Conservation (phyloP, 75 land plant species). For the Sequoia sempervirens region DNA sequence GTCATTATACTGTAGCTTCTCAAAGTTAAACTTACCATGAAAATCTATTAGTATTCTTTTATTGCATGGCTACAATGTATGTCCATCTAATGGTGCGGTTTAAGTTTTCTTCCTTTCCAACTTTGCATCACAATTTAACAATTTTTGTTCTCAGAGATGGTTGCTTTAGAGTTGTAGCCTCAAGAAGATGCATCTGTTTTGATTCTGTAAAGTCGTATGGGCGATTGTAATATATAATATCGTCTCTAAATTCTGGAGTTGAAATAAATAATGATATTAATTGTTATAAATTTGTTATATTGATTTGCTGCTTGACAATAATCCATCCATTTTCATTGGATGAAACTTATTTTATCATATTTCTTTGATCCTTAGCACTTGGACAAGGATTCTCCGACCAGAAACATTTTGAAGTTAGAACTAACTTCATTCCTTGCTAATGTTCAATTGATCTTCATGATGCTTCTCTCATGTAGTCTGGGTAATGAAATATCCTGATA, state of each 20-base stretch:
- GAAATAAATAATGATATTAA: not conserved
- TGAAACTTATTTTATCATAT: conserved; percentile 5
- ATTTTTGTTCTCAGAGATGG: not conserved
- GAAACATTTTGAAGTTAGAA: not conserved
- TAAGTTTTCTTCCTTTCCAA: not conserved
- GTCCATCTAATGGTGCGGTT: not conserved
- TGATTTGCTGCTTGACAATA: not conserved
- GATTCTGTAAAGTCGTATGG: conserved; percentile 1
- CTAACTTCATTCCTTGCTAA: not conserved
- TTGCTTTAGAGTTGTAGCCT: not conserved
- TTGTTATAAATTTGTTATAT: conserved; percentile 2
- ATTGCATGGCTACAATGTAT: not conserved
- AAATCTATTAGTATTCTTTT: not conserved
- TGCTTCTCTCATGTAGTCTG: not conserved
- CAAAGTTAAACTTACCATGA: conserved; percentile 1
- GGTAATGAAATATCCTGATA: not conserved
- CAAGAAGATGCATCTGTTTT: not conserved
- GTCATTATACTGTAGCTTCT: not conserved
- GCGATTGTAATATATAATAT: not conserved
- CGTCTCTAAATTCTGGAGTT: not conserved
- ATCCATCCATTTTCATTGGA: not conserved
- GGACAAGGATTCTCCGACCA: not conserved
- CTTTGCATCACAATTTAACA: not conserved
- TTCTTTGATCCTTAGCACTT: not conserved
- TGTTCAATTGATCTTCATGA: not conserved